Evolutionary conservation across 495 filamentous ascomycete genomes (phyloP).

Genomic region (Hyaloscypha finlandica): DNA sequence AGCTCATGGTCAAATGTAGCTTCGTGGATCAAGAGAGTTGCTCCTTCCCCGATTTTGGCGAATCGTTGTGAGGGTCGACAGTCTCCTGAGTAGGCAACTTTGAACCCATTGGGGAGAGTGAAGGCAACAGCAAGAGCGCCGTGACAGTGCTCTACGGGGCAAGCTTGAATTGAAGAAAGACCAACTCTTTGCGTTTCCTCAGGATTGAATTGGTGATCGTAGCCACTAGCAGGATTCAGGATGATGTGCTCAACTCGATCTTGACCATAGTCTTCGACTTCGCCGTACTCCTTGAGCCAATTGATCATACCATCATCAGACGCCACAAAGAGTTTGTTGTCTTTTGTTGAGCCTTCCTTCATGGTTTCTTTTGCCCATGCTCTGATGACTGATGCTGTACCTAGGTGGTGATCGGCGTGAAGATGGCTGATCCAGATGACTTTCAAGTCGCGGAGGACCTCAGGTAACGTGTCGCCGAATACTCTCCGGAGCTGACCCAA

Average conservation of each 20-base stretch:
- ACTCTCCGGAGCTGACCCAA: constrained; percentile 85
- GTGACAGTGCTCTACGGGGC: constrained; percentile 73
- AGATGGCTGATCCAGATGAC: constrained; percentile 93
- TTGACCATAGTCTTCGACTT: constrained; percentile 77
- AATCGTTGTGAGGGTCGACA: constrained; percentile 77
- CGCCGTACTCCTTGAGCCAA: constrained; percentile 76
- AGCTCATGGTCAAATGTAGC: constrained; percentile 93
- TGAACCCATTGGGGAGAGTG: constrained; percentile 77
- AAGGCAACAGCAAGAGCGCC: constrained; percentile 75
- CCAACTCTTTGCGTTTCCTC: constrained; percentile 35
- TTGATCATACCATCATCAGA: constrained; percentile 64
- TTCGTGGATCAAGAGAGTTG: constrained; percentile 89
- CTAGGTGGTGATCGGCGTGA: constrained; percentile 96
- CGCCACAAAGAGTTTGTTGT: constrained; percentile 52
- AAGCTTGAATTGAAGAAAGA: constrained; percentile 56
- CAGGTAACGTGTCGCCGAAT: constrained; percentile 63
- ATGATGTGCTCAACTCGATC: constrained; percentile 37
- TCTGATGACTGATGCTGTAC: constrained; percentile 73
- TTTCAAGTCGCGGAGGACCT: constrained; percentile 74
- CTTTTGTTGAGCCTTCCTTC: constrained; percentile 43
- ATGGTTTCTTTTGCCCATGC: constrained; percentile 61
- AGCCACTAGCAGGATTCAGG: constrained; percentile 18
- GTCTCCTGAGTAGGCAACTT: constrained; percentile 90
- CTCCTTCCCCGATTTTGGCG: constrained; percentile 65
- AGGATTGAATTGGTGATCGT: constrained; percentile 4